Base-by-base conservation (phyloP, 371 early-diverging fungal species). In the Enteropsectra breve region DNA sequence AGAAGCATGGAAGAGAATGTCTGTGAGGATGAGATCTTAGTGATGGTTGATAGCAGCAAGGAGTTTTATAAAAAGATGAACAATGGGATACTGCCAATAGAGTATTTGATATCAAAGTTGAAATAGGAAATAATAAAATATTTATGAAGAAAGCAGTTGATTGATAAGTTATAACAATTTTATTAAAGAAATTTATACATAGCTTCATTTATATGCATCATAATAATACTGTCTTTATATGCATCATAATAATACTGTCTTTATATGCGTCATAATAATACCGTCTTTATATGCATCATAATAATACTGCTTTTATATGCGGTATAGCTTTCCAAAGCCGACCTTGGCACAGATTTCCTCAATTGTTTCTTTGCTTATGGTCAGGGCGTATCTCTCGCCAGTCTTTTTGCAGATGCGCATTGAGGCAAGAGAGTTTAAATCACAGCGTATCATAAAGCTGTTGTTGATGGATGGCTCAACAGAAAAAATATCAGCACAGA, bases 271-370 rank as follows among this genome's bases (percentile, higher is more conserved):
- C n/a, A n/a, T n/a, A n/a, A n/a, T n/a, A n/a, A n/a, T n/a, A n/a
- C n/a, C n/a, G n/a, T n/a, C n/a, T n/a, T n/a, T n/a, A n/a, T n/a
- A n/a, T n/a, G n/a, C n/a, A n/a, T n/a, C n/a, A n/a, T n/a, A n/a
- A n/a, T n/a, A n/a, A n/a, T n/a, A n/a, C n/a, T n/a, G n/a, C n/a
- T n/a, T n/a, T n/a, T n/a, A n/a, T n/a, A n/a, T n/a, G n/a, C n/a
- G n/a, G n/a, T n/a, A n/a, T n/a, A n/a, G n/a, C n/a, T n/a, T n/a
- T n/a, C n/a, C 36, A 56, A 67, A 53, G 3, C 69, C 62, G 11
- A 68, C 15, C 13, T n/a, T 34, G 28, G 61, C 36, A 43, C 68
- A 68, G 15, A 68, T 48, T 38, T 55, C 30, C n/a, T 66, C 11
- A 2, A 63, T 11, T 6, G 68, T 68, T 48, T 62, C 47, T 23